Evolutionary conservation across 768 basidiomycete species (phyloP), one percentile per base, ranked within the genome.

Genomic region (Leccinum incarnatum): DNA sequence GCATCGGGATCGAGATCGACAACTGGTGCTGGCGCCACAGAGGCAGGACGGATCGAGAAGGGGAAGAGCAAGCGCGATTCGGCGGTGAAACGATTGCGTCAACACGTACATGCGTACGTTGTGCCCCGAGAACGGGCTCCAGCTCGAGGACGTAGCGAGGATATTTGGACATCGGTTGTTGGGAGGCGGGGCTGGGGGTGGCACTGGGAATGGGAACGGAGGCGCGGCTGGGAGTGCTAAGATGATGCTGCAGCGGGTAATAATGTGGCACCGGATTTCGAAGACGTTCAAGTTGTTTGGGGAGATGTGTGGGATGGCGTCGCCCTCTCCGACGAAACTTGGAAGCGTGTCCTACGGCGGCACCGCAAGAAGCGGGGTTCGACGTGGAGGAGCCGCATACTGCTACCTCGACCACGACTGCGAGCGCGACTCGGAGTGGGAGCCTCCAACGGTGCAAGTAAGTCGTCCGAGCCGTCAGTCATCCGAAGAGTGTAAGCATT

Each of bases 161-260:
- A 77, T 82, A 52, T 83, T 83, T 56, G 81, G 78, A 11, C 68
- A 69, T 2, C 65, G 73, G 17, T 62, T 83, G 37, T 67, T 79
- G 48, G 77, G 34, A 34, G 34, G 12, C 12, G 34, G 34, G 34
- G 34, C 27, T 27, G 27, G 5, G 5, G 27, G 27, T 27, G 5
- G 27, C 27, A 27, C 12, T 34, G 34, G 34, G 12, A 34, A 34
- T 14, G 34, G 34, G 34, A 34, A 5, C 14, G 34, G 5, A 27
- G 5, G 27, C 27, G 27, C 5, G 27, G 27, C 27, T 27, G 27
- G 27, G 27, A 27, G 27, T 27, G 27, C 27, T 5, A 27, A 63
- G 51, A 27, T 51, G 27, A 57, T 64, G 6, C 67, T 63, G 21
- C 67, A 71, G 56, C 61, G 62, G 36, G 71, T 71, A 65, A 68